These are phyloP conservation scores for Nicotiana knightiana DNA, from an alignment of 257 asterid species.

Conservation along the genomic window DNA sequence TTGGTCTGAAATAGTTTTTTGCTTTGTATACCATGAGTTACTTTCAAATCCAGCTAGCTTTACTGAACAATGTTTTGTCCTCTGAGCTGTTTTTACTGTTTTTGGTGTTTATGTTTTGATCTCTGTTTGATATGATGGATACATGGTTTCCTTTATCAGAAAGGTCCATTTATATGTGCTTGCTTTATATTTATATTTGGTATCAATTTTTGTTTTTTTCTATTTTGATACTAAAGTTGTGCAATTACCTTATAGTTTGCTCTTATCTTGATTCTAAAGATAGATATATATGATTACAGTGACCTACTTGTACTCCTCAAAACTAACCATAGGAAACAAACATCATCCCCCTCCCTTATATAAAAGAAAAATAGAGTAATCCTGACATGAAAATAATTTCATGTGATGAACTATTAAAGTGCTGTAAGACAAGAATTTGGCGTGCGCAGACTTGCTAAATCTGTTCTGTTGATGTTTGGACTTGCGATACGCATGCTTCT, in stretches of 20 bases:
- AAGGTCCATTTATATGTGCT: background rate
- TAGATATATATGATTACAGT: no score
- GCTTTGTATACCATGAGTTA: slow-evolving; percentile 18
- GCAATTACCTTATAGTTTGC: no score
- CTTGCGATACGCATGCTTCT: background rate
- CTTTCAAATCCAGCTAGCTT: slow-evolving; percentile 5
- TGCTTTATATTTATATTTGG: background rate
- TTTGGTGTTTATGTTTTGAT: background rate
- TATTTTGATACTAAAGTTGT: background rate
- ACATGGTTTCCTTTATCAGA: background rate
- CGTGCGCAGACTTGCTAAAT: background rate
- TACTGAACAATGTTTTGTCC: background rate
- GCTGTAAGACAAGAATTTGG: background rate
- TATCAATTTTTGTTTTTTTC: background rate
- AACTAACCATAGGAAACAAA: background rate
- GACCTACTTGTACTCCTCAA: background rate
- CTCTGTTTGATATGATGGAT: background rate
- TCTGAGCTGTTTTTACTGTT: slow-evolving; percentile 17
- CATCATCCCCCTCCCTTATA: no score
- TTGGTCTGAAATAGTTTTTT: slow-evolving; percentile 12
- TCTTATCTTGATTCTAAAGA: no score
- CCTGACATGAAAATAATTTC: background rate
- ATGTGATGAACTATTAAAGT: background rate
- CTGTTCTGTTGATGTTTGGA: background rate
- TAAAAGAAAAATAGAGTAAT: background rate